phyloP scores from a whole-genome alignment of 139 green algal genomes.

The Tetraselmis chui region DNA sequence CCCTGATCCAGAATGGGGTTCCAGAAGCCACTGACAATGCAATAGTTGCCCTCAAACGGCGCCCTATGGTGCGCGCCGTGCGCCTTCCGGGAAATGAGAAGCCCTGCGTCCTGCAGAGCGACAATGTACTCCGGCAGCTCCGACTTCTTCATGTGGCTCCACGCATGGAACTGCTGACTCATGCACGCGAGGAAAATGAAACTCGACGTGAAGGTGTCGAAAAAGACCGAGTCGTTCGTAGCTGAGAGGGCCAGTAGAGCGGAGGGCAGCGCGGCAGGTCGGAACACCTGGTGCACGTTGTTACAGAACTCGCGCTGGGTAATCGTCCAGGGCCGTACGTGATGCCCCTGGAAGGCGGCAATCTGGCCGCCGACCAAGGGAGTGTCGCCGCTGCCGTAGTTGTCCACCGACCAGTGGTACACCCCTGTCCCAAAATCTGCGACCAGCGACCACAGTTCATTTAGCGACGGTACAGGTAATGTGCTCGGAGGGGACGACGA shows the following conservation, averaged over 20 bases:
- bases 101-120: conserved; percentile 63
- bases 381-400: conserved; percentile 84
- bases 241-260: conserved; percentile 18
- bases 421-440: conserved; percentile 56
- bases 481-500: no score
- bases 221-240: conserved; percentile 16
- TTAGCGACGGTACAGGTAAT: no score
- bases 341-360: conserved; percentile 89
- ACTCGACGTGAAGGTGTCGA: conserved; percentile 57
- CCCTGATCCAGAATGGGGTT: conserved; percentile 77
- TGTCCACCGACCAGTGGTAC: conserved; percentile 91
- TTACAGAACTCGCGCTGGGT: conserved; percentile 93
- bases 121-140: conserved; percentile 67
- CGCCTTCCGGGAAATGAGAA: conserved; percentile 70
- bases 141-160: conserved; percentile 85
- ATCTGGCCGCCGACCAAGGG: conserved; percentile 91
- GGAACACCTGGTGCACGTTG: conserved; percentile 84
- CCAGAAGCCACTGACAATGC: conserved; percentile 89
- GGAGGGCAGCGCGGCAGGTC: conserved; percentile 22
- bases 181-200: conserved; percentile 78
- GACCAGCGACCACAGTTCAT: no score
- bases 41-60: conserved; percentile 96
- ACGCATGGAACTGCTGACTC: conserved; percentile 95
- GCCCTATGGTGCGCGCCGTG: conserved; percentile 90
- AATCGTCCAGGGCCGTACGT: conserved; percentile 95